Evolutionary conservation across 1,139 yeast genomes (phyloP).

Genomic region (Geotrichum fermentans): DNA sequence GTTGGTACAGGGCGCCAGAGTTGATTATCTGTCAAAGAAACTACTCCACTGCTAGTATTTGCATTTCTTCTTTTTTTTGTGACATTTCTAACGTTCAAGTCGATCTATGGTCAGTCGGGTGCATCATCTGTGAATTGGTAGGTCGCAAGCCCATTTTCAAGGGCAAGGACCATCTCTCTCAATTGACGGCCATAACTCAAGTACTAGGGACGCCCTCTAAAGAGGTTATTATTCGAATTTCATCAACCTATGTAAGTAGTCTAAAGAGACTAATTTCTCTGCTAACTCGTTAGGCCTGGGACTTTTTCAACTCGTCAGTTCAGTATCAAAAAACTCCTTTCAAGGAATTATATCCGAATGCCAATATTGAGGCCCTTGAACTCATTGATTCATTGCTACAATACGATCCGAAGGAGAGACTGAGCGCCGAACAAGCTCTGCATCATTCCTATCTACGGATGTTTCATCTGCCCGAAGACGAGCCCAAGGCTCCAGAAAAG

Average conservation of each 20-base stretch:
- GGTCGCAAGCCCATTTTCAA: slow-evolving; percentile 81
- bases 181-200: slow-evolving; percentile 68
- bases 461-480: slow-evolving; percentile 85
- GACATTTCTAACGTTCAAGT: slow-evolving; percentile 45
- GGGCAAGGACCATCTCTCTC: slow-evolving; percentile 82
- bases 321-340: slow-evolving; percentile 50
- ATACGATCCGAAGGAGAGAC: slow-evolving; percentile 72
- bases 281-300: slow-evolving; percentile 46
- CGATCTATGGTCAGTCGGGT: slow-evolving; percentile 93
- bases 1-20: slow-evolving; percentile 97
- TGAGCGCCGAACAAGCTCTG: slow-evolving; percentile 76
- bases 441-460: slow-evolving; percentile 72
- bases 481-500: slow-evolving; percentile 65
- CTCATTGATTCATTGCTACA: slow-evolving; percentile 67
- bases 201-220: slow-evolving; percentile 81
- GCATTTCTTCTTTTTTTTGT: background rate
- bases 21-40: slow-evolving; percentile 58
- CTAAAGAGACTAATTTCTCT: background rate
- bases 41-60: slow-evolving; percentile 38
- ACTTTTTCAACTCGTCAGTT: slow-evolving; percentile 21
- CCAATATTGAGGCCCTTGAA: slow-evolving; percentile 70
- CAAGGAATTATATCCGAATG: slow-evolving; percentile 57
- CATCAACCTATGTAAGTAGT: slow-evolving; percentile 47
- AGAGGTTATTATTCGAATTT: slow-evolving; percentile 62
- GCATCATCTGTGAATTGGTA: slow-evolving; percentile 79